A percentile compares a stretch with the other conserved stretches of the same genome.
Evolutionary conservation across 164 flowering plant species (phyloP).

Genomic region (Magnolia kwangsiensis): DNA sequence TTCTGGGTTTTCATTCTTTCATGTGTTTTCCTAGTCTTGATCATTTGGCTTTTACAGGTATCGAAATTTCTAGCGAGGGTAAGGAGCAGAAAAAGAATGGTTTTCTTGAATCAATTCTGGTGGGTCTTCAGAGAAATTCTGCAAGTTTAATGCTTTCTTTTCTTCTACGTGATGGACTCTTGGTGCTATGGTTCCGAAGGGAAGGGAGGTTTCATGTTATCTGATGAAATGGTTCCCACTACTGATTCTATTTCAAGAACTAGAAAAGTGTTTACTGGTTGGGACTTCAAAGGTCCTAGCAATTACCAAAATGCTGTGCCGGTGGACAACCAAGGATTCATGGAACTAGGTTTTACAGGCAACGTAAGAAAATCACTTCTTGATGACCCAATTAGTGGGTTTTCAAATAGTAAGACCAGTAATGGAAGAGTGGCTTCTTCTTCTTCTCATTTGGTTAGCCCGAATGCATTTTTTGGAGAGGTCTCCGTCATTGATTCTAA

Average conservation of each 20-base stretch:
- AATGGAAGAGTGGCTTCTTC: conserved; percentile 24
- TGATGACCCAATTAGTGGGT: conserved; percentile 16
- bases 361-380: conserved; percentile 23
- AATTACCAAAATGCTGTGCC: conserved; percentile 21
- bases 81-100: neutral
- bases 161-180: conserved; percentile 39
- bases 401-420: conserved; percentile 15
- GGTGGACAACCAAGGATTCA: conserved; percentile 24
- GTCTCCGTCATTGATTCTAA: conserved; percentile 38
- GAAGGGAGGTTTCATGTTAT: conserved; percentile 33
- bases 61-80: neutral
- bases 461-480: conserved; percentile 24
- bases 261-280: conserved; percentile 26
- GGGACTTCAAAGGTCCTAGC: conserved; percentile 36
- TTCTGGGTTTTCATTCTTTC: neutral
- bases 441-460: conserved; percentile 12
- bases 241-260: conserved; percentile 29
- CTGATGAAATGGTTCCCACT: conserved; percentile 34
- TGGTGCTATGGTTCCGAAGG: conserved; percentile 47
- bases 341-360: conserved; percentile 30
- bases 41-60: neutral
- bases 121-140: neutral
- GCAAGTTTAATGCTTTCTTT: conserved; percentile 3
- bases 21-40: neutral
- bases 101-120: conserved; percentile 6